Evolutionary conservation across 768 basidiomycete genomes (phyloP).

Genomic region (Macrocybe gigantea): DNA sequence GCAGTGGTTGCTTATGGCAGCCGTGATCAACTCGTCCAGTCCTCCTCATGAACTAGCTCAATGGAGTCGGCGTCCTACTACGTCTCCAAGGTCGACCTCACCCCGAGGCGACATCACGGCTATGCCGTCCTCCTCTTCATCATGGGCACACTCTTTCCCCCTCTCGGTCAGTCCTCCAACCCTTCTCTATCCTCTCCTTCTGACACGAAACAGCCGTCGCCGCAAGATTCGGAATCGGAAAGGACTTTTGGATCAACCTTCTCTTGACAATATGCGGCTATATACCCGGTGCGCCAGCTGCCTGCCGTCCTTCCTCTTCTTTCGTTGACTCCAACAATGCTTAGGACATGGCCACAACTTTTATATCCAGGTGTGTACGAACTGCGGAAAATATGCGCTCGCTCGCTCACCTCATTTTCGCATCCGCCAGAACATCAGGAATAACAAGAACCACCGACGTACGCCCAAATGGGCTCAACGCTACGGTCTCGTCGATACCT

Average conservation of each 20-base stretch:
- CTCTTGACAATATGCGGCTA: constrained; percentile 88
- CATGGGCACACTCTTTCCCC: constrained; percentile 85
- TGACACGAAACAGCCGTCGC: constrained; percentile 65
- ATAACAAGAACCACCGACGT: constrained; percentile 87
- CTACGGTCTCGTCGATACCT: constrained; percentile 83
- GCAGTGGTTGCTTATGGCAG: background rate
- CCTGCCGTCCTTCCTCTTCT: constrained; percentile 3
- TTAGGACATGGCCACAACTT: constrained; percentile 89
- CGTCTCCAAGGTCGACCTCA: constrained; percentile 45
- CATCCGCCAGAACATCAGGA: constrained; percentile 75
- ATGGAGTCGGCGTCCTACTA: no score
- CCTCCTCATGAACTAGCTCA: background rate
- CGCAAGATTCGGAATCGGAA: constrained; percentile 85
- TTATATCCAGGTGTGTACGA: constrained; percentile 67
- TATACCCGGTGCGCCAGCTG: constrained; percentile 60
- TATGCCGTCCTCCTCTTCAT: constrained; percentile 80
- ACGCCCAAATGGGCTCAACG: constrained; percentile 96
- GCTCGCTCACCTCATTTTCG: no score
- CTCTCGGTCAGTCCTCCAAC: constrained; percentile 53
- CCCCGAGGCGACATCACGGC: constrained; percentile 73
- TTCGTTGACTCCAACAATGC: constrained; percentile 5
- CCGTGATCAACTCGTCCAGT: constrained; percentile 1
- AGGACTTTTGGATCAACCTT: constrained; percentile 88
- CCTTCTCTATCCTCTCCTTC: constrained; percentile 4
- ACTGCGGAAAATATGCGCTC: background rate